phyloP scores from a whole-genome alignment of 768 basidiomycete genomes.

The Collybia sp. region DNA sequence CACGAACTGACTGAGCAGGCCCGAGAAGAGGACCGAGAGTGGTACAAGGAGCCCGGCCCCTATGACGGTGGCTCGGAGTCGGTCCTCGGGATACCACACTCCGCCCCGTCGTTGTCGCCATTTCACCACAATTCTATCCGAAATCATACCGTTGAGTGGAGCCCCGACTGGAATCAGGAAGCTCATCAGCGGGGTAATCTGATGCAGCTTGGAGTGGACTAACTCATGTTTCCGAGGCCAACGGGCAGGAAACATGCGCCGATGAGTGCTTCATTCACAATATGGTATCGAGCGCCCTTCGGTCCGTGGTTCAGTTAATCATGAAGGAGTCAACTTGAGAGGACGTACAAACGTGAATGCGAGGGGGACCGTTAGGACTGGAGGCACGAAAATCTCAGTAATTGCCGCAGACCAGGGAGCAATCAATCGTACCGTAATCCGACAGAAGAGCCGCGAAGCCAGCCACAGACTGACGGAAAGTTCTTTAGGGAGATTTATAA shows the following conservation, averaged over 20 bases:
- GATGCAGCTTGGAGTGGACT: constrained; percentile 16
- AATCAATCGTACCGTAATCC: constrained; percentile 12
- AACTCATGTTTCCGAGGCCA: constrained; percentile 56
- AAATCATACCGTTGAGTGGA: constrained; percentile 51
- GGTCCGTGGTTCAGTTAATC: neutral
- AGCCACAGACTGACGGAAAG: constrained; percentile 16
- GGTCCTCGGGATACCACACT: constrained; percentile 65
- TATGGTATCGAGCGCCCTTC: constrained; percentile 53
- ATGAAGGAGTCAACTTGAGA: constrained; percentile 13
- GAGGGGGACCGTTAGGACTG: constrained; percentile 23
- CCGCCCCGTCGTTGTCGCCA: constrained; percentile 49
- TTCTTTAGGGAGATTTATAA: neutral
- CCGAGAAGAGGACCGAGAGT: constrained; percentile 41
- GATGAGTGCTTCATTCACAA: constrained; percentile 52
- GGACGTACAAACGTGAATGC: constrained; percentile 2
- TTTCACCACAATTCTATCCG: constrained; percentile 46
- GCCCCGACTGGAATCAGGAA: constrained; percentile 43
- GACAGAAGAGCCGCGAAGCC: constrained; percentile 9
- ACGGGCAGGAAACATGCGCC: constrained; percentile 57
- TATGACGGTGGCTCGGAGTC: constrained; percentile 47
- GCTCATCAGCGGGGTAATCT: neutral
- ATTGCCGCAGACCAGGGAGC: too few species aligned
- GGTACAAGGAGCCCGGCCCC: constrained; percentile 51
- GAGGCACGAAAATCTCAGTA: constrained; percentile 26
- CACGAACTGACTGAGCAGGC: constrained; percentile 48